Conservation (phyloP, 106 monocot genomes). For the Acorus gramineus region DNA sequence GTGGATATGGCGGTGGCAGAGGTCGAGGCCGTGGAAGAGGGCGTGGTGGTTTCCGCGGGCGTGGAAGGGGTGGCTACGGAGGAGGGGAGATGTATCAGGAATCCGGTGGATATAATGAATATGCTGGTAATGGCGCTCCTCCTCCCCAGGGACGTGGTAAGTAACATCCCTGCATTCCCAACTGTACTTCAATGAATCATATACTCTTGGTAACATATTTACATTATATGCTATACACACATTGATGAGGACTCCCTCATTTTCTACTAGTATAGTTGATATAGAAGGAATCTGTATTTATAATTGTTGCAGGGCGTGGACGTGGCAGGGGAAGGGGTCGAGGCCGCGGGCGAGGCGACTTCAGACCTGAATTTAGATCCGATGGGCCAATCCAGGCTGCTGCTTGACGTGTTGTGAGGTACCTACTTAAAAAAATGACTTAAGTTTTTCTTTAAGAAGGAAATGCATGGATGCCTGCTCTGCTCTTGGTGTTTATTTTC, state of each 20-base stretch:
- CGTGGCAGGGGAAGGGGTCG: conserved; percentile 10
- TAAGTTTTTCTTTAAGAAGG: too few relatives aligned
- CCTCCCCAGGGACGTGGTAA: neutral
- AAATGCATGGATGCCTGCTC: too few relatives aligned
- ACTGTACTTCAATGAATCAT: neutral
- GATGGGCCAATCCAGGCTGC: neutral
- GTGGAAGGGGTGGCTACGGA: neutral
- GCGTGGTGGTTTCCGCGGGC: too few relatives aligned
- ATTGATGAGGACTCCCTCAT: too few relatives aligned
- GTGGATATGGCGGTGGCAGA: neutral
- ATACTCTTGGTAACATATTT: neutral
- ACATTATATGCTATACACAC: too few relatives aligned
- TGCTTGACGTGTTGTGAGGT: too few relatives aligned
- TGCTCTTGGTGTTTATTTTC: too few relatives aligned
- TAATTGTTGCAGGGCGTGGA: conserved; percentile 3
- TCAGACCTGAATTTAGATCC: too few relatives aligned
- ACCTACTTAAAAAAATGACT: too few relatives aligned
- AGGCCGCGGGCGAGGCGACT: conserved; percentile 1
- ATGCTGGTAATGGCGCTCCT: neutral
- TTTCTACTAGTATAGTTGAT: too few relatives aligned
- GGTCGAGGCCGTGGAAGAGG: too few relatives aligned
- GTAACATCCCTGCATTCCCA: neutral
- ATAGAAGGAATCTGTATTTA: too few relatives aligned
- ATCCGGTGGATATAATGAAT: neutral
- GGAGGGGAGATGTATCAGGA: neutral